phyloP scores from a whole-genome alignment of 495 filamentous ascomycete species.

The Platismatia glauca region DNA sequence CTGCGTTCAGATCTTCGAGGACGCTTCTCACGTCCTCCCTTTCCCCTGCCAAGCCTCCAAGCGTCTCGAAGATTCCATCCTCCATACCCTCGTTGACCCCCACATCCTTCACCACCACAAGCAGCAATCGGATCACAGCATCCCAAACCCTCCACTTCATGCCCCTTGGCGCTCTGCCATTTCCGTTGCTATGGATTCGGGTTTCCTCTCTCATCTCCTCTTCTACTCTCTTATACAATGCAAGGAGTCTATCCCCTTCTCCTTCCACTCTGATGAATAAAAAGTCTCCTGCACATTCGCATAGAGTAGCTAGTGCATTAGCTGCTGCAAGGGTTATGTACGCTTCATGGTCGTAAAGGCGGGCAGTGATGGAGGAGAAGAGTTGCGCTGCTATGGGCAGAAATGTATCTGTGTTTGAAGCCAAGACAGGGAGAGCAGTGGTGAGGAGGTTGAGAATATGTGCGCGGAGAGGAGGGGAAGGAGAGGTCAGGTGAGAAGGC shows the following conservation, averaged over 20 bases:
- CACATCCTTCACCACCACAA: conserved; percentile 47
- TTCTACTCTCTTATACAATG: conserved; percentile 34
- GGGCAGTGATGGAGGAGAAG: conserved; percentile 68
- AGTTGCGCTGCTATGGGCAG: conserved; percentile 81
- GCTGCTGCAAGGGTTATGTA: conserved; percentile 25
- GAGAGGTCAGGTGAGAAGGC: conserved; percentile 79
- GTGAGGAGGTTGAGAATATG: conserved; percentile 66
- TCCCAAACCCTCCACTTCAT: conserved; percentile 47
- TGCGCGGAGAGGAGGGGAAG: conserved; percentile 66
- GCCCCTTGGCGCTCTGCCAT: conserved; percentile 23
- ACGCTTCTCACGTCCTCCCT: conserved; percentile 42
- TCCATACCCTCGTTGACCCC: conserved; percentile 52
- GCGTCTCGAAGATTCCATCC: conserved; percentile 55
- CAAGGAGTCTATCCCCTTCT: conserved; percentile 54
- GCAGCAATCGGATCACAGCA: conserved; percentile 44
- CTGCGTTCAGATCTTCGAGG: conserved; percentile 52
- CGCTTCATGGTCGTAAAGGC: conserved; percentile 42
- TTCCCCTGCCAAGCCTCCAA: conserved; percentile 43
- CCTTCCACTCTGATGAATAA: conserved; percentile 58
- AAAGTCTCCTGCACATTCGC: conserved; percentile 67
- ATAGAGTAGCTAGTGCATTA: conserved; percentile 27
- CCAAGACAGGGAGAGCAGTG: conserved; percentile 57
- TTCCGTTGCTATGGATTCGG: conserved; percentile 33
- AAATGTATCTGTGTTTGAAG: conserved; percentile 67
- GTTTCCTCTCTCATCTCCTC: conserved; percentile 12